Percentiles rank a stretch among this genome's conserved stretches.
These are phyloP conservation scores for Rhinocladiella mackenziei DNA, from an alignment of 2,329 filamentous ascomycete species.

Conservation along the genomic window DNA sequence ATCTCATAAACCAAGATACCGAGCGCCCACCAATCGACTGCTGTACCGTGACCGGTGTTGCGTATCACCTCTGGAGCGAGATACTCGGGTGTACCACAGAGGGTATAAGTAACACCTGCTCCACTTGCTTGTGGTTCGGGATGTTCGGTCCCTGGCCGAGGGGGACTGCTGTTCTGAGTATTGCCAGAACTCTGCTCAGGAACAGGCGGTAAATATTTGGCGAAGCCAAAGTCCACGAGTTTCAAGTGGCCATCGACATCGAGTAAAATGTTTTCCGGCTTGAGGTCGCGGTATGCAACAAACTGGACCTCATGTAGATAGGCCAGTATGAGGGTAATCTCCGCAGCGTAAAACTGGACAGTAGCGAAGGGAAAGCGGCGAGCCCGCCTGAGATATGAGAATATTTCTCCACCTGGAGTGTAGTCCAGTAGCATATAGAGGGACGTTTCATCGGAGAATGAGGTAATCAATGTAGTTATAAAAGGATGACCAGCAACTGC, in stretches of 20 bases:
- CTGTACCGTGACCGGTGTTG: conserved; percentile 61
- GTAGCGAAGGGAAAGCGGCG: conserved; percentile 57
- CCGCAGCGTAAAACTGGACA: conserved; percentile 62
- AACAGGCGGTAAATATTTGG: conserved; percentile 54
- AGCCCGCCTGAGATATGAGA: conserved; percentile 60
- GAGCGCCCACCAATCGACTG: conserved; percentile 67
- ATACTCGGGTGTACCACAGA: conserved; percentile 65
- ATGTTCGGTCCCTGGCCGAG: conserved; percentile 15
- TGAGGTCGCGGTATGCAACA: conserved; percentile 64
- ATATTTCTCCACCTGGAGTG: conserved; percentile 64
- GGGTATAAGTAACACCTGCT: conserved; percentile 52
- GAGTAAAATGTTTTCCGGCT: conserved; percentile 66
- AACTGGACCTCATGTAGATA: conserved; percentile 60
- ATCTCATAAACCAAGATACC: conserved; percentile 66
- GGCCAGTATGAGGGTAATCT: conserved; percentile 62
- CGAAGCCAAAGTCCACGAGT: conserved; percentile 65
- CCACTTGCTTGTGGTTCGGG: conserved; percentile 21
- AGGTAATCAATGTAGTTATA: conserved; percentile 61
- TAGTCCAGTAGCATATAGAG: conserved; percentile 60
- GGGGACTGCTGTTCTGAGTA: conserved; percentile 5
- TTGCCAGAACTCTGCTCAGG: conserved; percentile 14
- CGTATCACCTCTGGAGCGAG: conserved; percentile 64
- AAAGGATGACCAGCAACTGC: conserved; percentile 62
- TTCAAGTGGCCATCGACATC: conserved; percentile 63
- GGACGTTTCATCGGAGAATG: conserved; percentile 60